These are phyloP conservation scores for Penicillium cosmopolitanum DNA, from an alignment of 495 filamentous ascomycete species.

Conservation along the genomic window DNA sequence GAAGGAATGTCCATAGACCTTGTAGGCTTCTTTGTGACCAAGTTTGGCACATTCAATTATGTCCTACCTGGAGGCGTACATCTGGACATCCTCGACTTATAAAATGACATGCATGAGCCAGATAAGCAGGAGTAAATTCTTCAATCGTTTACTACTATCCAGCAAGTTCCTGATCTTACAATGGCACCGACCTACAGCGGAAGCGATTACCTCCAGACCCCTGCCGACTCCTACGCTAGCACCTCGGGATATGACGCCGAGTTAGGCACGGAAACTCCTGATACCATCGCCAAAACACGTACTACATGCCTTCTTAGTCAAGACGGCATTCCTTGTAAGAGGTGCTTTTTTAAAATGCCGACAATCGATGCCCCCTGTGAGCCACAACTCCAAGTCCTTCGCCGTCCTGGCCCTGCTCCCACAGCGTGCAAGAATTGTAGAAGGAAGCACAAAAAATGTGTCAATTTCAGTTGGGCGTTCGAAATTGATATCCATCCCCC, in stretches of 20 bases:
- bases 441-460: background rate
- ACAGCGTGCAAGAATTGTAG: background rate
- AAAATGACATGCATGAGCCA: background rate
- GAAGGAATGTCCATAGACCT: background rate
- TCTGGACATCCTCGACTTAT: background rate
- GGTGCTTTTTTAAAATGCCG: background rate
- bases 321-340: background rate
- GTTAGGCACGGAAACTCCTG: background rate
- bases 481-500: background rate
- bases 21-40: background rate
- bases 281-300: background rate
- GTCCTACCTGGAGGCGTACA: background rate
- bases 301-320: background rate
- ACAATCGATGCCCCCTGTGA: background rate
- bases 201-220: background rate
- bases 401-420: background rate
- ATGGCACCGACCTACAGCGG: background rate
- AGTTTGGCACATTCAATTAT: background rate
- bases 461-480: background rate
- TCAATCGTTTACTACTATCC: background rate
- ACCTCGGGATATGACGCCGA: background rate
- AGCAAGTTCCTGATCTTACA: background rate
- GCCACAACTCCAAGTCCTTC: background rate
- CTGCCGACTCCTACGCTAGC: background rate
- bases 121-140: no score